phyloP scores from a whole-genome alignment of 1,284 basidiomycete species.

The Trametes polyzona region DNA sequence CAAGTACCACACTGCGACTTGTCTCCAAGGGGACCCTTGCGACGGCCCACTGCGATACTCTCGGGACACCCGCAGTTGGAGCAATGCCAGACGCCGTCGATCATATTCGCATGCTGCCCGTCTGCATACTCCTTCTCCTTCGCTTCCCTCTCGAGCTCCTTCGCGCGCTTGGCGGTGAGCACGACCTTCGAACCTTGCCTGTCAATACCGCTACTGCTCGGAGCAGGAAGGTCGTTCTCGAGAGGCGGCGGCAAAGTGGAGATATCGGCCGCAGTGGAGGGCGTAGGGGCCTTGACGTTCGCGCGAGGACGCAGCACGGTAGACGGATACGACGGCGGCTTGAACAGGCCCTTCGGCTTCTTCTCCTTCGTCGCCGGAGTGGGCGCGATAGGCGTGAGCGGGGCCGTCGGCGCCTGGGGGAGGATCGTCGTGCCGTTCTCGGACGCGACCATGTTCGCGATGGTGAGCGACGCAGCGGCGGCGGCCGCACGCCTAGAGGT shows the following conservation, averaged over 20 bases:
- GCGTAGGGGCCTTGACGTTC: constrained; percentile 55
- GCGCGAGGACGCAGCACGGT: constrained; percentile 64
- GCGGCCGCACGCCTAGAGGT: constrained; percentile 82
- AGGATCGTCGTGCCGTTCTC: constrained; percentile 72
- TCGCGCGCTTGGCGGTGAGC: constrained; percentile 61
- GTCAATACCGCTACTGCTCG: constrained; percentile 42
- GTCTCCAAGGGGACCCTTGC: constrained; percentile 89
- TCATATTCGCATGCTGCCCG: constrained; percentile 79
- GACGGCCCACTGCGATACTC: constrained; percentile 77
- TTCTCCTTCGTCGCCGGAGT: constrained; percentile 56
- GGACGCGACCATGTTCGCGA: constrained; percentile 83
- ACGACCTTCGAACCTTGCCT: constrained; percentile 51
- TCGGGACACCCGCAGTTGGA: constrained; percentile 92
- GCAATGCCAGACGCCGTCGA: constrained; percentile 90
- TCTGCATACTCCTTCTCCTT: constrained; percentile 82
- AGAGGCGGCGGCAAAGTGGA: constrained; percentile 56
- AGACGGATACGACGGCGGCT: constrained; percentile 62
- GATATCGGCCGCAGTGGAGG: constrained; percentile 68
- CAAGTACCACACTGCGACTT: constrained; percentile 92
- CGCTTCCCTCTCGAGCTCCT: constrained; percentile 77
- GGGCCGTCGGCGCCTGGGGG: constrained; percentile 52
- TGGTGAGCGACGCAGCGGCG: constrained; percentile 78
- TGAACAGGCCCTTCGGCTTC: constrained; percentile 74
- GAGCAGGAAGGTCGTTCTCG: constrained; percentile 58
- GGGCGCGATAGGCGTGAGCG: constrained; percentile 44